Evolutionary conservation across 2,329 filamentous ascomycete genomes (phyloP).

Genomic region (Ambrosiella cleistominuta): DNA sequence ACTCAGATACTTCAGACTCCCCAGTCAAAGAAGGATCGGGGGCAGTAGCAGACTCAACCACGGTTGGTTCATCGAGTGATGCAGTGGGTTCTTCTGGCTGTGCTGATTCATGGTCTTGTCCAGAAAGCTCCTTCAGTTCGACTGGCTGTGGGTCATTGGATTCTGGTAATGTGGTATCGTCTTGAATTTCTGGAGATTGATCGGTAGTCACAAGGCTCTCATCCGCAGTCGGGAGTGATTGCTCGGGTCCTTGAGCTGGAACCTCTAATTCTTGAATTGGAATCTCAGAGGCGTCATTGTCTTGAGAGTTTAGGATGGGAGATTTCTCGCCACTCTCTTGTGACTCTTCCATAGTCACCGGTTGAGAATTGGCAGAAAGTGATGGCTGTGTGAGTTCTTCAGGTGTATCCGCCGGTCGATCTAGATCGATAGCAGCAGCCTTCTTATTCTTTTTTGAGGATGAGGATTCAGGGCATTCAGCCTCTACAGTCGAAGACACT

Average conservation of each 20-base stretch:
- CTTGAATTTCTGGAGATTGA: neutral
- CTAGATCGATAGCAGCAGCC: neutral
- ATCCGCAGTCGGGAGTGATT: neutral
- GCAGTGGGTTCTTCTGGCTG: no score
- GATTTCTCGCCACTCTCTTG: no score
- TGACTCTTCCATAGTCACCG: no score
- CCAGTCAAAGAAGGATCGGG: neutral
- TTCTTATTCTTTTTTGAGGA: neutral
- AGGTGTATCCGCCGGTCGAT: neutral
- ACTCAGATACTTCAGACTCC: neutral
- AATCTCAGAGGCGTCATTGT: neutral
- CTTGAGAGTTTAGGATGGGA: no score
- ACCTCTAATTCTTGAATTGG: neutral
- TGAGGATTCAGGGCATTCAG: neutral
- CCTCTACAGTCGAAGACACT: neutral
- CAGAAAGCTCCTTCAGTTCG: no score
- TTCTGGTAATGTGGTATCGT: neutral
- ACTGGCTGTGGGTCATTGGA: no score
- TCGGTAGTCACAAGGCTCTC: neutral
- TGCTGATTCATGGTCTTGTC: no score
- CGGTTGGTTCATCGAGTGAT: neutral
- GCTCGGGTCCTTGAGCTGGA: neutral
- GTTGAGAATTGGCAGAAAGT: no score
- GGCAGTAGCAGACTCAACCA: neutral
- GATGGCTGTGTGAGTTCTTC: no score